Evolutionary conservation across 805 yeast genomes (phyloP).

Genomic region (Cyberlindnera subsufficiens): DNA sequence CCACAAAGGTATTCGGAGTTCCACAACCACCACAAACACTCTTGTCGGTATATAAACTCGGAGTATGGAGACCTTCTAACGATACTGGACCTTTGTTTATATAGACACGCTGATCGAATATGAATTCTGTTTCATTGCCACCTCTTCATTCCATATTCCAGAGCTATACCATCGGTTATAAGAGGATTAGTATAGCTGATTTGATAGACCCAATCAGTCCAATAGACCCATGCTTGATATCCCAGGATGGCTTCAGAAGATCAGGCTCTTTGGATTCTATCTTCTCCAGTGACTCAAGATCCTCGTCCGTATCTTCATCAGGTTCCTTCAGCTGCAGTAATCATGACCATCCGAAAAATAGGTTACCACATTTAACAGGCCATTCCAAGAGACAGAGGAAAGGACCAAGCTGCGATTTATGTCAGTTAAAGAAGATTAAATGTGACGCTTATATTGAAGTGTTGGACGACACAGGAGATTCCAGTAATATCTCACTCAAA

Average conservation of each 20-base stretch:
- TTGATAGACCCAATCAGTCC: background rate
- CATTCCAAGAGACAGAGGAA: conserved; percentile 47
- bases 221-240: no score
- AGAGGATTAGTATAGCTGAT: background rate
- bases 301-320: background rate
- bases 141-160: background rate
- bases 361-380: conserved; percentile 10
- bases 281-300: background rate
- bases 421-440: conserved; percentile 63
- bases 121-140: background rate
- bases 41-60: no score
- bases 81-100: no score
- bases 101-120: no score
- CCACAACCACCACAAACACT: no score
- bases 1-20: no score
- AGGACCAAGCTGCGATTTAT: conserved; percentile 72
- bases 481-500: background rate
- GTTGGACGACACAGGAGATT: conserved; percentile 12
- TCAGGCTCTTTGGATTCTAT: background rate
- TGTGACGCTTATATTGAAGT: conserved; percentile 62
- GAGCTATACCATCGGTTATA: background rate
- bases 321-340: background rate
- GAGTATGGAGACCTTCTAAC: no score
- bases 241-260: background rate
- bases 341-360: background rate